A percentile compares a stretch with the other conserved stretches of the same genome.
phyloP scores from a whole-genome alignment of 1,284 basidiomycete species.

The Cystobasidiaceae sp. region DNA sequence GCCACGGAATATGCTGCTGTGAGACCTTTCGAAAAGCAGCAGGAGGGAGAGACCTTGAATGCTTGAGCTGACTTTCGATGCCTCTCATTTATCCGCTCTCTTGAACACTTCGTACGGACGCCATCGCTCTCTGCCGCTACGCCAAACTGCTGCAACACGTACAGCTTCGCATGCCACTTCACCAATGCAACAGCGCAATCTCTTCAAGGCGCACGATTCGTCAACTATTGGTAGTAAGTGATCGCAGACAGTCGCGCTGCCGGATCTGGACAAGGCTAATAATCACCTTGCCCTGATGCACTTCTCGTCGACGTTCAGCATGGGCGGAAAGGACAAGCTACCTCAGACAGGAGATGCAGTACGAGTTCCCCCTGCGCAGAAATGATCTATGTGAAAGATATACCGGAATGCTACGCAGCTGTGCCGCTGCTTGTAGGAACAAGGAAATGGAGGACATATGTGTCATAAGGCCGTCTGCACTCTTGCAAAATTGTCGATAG shows the following conservation, averaged over 20 bases:
- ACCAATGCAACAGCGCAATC: conserved; percentile 84
- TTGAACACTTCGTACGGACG: conserved; percentile 52
- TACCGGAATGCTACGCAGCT: too few relatives aligned
- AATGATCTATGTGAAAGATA: neutral
- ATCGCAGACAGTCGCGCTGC: neutral
- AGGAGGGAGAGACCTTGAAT: neutral
- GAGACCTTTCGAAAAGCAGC: neutral
- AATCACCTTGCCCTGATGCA: neutral
- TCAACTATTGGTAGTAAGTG: conserved; percentile 73
- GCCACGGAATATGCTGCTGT: conserved; percentile 70
- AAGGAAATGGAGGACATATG: neutral
- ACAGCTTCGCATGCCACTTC: conserved; percentile 52
- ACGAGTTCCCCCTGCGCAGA: conserved; percentile 14
- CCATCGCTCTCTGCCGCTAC: too few relatives aligned
- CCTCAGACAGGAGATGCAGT: conserved; percentile 20
- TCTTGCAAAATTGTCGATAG: too few relatives aligned
- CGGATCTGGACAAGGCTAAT: neutral
- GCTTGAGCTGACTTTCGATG: neutral
- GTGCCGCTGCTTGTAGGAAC: neutral
- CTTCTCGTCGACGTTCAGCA: neutral
- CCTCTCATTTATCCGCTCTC: conserved; percentile 68
- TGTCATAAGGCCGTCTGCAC: too few relatives aligned
- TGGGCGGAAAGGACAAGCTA: conserved; percentile 8
- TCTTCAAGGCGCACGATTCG: conserved; percentile 73
- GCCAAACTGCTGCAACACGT: neutral